Evolutionary conservation across 768 basidiomycete species (phyloP), one percentile per base, ranked within the genome.

Genomic region (Leccinum obscurum): DNA sequence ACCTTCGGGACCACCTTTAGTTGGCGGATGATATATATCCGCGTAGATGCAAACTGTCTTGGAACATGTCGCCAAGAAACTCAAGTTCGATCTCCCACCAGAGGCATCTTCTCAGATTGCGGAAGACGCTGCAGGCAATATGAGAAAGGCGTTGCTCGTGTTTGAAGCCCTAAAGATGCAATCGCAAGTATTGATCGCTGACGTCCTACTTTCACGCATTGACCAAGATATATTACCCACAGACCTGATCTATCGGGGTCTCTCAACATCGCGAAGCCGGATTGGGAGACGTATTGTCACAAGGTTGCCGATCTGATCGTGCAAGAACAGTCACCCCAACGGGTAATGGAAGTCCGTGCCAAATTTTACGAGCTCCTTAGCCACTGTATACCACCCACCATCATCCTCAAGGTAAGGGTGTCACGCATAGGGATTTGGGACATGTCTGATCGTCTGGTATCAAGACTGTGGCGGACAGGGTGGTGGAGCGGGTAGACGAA

Each of bases 131-230:
- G 82, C 83, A 37, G 96, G 97, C 11, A 99, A 98, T 74, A 80
- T 98, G 71, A 85, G 97, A 57, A 97, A 98, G 75, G 97, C 96
- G 1, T 80, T 99, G 60, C 84, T 99, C 26, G 90, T 98, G 39
- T 82, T 98, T 52, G 97, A 99, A 74, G 93, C 97, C 15, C 80
- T 98, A 66, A 93, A 94, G 71, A 97, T 97, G 91, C 96, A 98
- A 76, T 92, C 89, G 93, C 93, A 63, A 64, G 89, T 75, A 35
- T 15, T 51, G 55, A 56, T 55, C n/a, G 2, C 17, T 28, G 26
- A 46, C 53, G 20, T 52, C 11, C n/a, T 2, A 46, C 44, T 52
- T 2, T 2, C 34, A 56, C 22, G 28, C 22, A 30, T 41, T 10
- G 24, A 56, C 62, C 17, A 52, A 48, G 52, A 55, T 53, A 39